These are phyloP conservation scores for Melanogaster broomeanus DNA, from an alignment of 768 basidiomycete species.

Conservation along the genomic window DNA sequence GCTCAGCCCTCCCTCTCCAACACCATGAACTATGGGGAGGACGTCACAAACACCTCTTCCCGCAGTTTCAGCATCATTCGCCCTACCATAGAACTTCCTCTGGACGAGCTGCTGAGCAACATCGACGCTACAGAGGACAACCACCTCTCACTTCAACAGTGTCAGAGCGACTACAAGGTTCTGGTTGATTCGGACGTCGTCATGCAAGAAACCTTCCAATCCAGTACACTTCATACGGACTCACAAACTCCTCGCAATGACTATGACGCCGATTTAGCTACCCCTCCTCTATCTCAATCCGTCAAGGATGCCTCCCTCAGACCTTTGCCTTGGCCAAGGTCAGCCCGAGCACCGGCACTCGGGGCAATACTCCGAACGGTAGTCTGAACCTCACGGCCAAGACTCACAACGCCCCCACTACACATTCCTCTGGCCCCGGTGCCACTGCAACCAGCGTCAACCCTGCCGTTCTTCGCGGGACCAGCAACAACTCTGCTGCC, in stretches of 20 bases:
- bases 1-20: constrained; percentile 67
- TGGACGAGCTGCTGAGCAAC: constrained; percentile 72
- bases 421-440: constrained; percentile 59
- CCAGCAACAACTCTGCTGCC: constrained; percentile 43
- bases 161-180: constrained; percentile 8
- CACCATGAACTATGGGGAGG: constrained; percentile 78
- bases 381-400: constrained; percentile 64
- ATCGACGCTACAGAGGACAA: constrained; percentile 29
- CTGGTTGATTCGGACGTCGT: constrained; percentile 20
- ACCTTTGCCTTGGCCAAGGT: constrained; percentile 62
- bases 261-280: neutral
- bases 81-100: constrained; percentile 82
- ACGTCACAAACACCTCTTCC: constrained; percentile 49
- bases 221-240: constrained; percentile 13
- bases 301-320: constrained; percentile 46
- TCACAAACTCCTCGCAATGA: constrained; percentile 4
- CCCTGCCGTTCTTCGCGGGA: constrained; percentile 39
- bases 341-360: constrained; percentile 52
- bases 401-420: constrained; percentile 47
- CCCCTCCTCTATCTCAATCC: constrained; percentile 40
- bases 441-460: constrained; percentile 65
- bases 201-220: constrained; percentile 28
- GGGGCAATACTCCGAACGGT: constrained; percentile 43
- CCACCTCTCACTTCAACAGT: neutral
- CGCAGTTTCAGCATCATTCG: constrained; percentile 63